phyloP scores from a whole-genome alignment of 495 filamentous ascomycete genomes.

The Penicillium nucicola region DNA sequence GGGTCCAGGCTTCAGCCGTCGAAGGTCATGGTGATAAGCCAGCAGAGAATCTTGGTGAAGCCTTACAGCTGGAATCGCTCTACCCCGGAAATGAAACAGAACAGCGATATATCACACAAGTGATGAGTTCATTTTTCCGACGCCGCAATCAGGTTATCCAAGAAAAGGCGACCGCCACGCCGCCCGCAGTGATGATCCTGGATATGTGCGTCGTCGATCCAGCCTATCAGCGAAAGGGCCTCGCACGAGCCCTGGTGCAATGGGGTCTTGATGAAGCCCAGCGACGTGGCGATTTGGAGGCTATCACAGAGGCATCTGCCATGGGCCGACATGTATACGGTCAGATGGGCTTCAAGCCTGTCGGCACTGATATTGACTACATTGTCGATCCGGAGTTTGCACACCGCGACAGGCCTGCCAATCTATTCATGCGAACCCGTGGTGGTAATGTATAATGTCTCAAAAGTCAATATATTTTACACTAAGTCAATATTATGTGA shows the following conservation, averaged over 20 bases:
- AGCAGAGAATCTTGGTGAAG: slow-evolving; percentile 14
- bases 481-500: too few relatives aligned
- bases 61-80: slow-evolving; percentile 24
- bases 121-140: slow-evolving; percentile 22
- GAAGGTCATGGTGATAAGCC: slow-evolving; percentile 35
- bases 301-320: slow-evolving; percentile 36
- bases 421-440: slow-evolving; percentile 35
- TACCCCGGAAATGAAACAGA: slow-evolving; percentile 35
- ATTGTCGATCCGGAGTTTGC: slow-evolving; percentile 35
- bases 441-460: neutral
- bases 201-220: slow-evolving; percentile 41
- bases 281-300: slow-evolving; percentile 34
- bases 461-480: too few relatives aligned
- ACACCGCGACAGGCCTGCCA: slow-evolving; percentile 20
- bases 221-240: slow-evolving; percentile 34
- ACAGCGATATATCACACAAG: slow-evolving; percentile 33
- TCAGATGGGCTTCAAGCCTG: slow-evolving; percentile 34
- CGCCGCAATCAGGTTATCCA: slow-evolving; percentile 28
- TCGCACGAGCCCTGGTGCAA: slow-evolving; percentile 33
- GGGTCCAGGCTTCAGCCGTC: slow-evolving; percentile 29
- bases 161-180: slow-evolving; percentile 19
- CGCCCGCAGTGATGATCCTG: slow-evolving; percentile 34
- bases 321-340: slow-evolving; percentile 42
- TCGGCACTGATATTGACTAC: slow-evolving; percentile 30
- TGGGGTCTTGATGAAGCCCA: slow-evolving; percentile 41